Evolutionary conservation across 1,284 basidiomycete species (phyloP).

Genomic region (Cryptococcus depauperatus): DNA sequence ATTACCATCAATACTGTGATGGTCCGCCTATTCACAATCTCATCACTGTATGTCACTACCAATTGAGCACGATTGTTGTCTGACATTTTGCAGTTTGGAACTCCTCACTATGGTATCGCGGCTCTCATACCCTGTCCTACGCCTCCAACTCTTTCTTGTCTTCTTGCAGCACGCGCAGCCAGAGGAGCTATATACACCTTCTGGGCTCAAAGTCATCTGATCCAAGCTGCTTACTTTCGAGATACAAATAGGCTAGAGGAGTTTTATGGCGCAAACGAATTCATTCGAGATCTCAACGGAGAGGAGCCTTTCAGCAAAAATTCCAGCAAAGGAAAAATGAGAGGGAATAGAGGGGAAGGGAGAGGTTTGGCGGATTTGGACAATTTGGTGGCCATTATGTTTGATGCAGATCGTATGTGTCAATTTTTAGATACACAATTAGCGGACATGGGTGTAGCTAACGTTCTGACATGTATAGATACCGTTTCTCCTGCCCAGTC

Average conservation of each 20-base stretch:
- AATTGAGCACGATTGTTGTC: background rate
- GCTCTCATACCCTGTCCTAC: slow-evolving; percentile 43
- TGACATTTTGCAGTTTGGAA: slow-evolving; percentile 45
- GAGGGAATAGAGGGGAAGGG: slow-evolving; percentile 18
- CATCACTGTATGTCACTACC: slow-evolving; percentile 55
- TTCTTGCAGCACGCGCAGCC: slow-evolving; percentile 62
- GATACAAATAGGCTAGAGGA: slow-evolving; percentile 65
- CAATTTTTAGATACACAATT: background rate
- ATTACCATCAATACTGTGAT: slow-evolving; percentile 79
- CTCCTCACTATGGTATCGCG: slow-evolving; percentile 43
- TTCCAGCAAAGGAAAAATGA: slow-evolving; percentile 8
- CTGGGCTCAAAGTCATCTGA: slow-evolving; percentile 72
- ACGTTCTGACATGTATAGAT: slow-evolving; percentile 17
- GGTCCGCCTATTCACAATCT: slow-evolving; percentile 70
- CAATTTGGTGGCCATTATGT: slow-evolving; percentile 44
- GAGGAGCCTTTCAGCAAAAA: slow-evolving; percentile 61
- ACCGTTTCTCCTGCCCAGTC: slow-evolving; percentile 41
- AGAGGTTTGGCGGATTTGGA: slow-evolving; percentile 32
- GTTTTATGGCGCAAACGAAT: slow-evolving; percentile 61
- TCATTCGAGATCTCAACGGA: slow-evolving; percentile 43
- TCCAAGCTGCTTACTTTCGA: slow-evolving; percentile 91
- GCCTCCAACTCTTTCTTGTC: slow-evolving; percentile 53
- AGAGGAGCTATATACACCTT: slow-evolving; percentile 67
- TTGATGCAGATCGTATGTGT: slow-evolving; percentile 40
- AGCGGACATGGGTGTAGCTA: background rate